These are phyloP conservation scores for Xylariaceae sp. DNA, from an alignment of 2,329 filamentous ascomycete genomes.

Conservation along the genomic window DNA sequence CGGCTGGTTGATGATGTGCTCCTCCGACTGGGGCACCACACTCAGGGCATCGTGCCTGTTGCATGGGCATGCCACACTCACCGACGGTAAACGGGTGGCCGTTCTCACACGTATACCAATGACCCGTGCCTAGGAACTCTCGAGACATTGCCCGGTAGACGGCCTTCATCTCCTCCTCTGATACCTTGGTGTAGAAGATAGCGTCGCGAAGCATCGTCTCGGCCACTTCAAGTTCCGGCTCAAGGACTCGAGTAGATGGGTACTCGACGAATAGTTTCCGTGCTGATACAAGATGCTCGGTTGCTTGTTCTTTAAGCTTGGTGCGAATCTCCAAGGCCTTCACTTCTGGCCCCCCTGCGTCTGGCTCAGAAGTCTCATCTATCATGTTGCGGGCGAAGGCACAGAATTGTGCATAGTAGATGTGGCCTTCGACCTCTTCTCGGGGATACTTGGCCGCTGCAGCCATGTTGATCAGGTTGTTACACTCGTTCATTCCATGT, in stretches of 20 bases:
- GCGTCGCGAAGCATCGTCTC: slow-evolving; percentile 42
- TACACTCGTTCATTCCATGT: slow-evolving; percentile 36
- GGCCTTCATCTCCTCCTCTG: slow-evolving; percentile 46
- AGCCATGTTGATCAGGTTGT: slow-evolving; percentile 38
- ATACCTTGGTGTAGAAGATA: slow-evolving; percentile 47
- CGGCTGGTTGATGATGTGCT: slow-evolving; percentile 41
- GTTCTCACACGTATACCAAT: slow-evolving; percentile 59
- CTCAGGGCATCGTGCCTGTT: slow-evolving; percentile 58
- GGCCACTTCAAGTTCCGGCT: slow-evolving; percentile 43
- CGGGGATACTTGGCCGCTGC: slow-evolving; percentile 31
- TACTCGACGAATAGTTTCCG: slow-evolving; percentile 8
- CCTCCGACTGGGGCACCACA: slow-evolving; percentile 58
- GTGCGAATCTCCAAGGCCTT: neutral
- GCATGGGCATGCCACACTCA: slow-evolving; percentile 64
- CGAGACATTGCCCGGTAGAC: slow-evolving; percentile 49
- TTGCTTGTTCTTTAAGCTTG: slow-evolving; percentile 12
- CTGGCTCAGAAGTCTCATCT: neutral
- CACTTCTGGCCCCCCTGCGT: neutral
- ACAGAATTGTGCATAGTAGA: slow-evolving; percentile 47
- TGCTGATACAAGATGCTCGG: slow-evolving; percentile 13
- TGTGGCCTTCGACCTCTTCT: slow-evolving; percentile 46
- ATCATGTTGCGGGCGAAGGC: slow-evolving; percentile 36
- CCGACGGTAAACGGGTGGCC: slow-evolving; percentile 61
- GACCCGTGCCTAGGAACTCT: slow-evolving; percentile 50
- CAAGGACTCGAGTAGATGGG: slow-evolving; percentile 24